Evolutionary conservation across 768 basidiomycete genomes (phyloP).

Genomic region (Phlebiopsis gigantea): DNA sequence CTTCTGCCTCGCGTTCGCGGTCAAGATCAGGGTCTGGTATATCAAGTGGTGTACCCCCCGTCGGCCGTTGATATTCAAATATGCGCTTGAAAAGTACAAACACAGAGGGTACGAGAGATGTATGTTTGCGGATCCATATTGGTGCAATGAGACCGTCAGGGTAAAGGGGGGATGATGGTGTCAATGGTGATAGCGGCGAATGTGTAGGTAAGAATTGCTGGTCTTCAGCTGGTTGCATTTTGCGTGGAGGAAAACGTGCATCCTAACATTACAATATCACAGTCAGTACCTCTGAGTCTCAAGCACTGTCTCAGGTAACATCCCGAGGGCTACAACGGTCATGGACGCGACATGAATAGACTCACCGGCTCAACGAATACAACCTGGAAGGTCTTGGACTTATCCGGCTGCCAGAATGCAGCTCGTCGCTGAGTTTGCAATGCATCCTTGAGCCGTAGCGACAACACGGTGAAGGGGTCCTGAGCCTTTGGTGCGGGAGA

Average conservation of each 20-base stretch:
- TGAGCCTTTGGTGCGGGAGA: constrained; percentile 31
- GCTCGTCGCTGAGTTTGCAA: constrained; percentile 59
- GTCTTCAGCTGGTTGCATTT: constrained; percentile 55
- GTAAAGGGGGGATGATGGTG: constrained; percentile 80
- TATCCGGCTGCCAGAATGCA: constrained; percentile 70
- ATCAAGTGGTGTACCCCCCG: constrained; percentile 50
- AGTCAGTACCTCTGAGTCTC: no score
- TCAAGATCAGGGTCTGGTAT: constrained; percentile 48
- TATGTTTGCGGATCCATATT: constrained; percentile 97
- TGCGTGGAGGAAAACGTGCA: constrained; percentile 84
- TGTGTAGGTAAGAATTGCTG: constrained; percentile 55
- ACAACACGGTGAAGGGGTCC: constrained; percentile 60
- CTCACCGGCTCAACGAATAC: constrained; percentile 76
- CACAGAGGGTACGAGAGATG: constrained; percentile 84
- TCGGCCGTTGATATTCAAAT: constrained; percentile 55
- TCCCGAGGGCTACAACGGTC: not conserved
- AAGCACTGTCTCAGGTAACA: no score
- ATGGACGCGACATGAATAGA: not conserved
- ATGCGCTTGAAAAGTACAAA: constrained; percentile 89
- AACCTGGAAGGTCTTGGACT: constrained; percentile 71
- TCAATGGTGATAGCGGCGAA: constrained; percentile 92
- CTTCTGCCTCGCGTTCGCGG: constrained; percentile 57
- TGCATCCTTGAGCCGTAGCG: constrained; percentile 60
- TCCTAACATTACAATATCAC: constrained; percentile 33
- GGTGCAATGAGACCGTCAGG: constrained; percentile 97